phyloP scores from a whole-genome alignment of 352 stramenopile species.

The Lagenidium sp. region DNA sequence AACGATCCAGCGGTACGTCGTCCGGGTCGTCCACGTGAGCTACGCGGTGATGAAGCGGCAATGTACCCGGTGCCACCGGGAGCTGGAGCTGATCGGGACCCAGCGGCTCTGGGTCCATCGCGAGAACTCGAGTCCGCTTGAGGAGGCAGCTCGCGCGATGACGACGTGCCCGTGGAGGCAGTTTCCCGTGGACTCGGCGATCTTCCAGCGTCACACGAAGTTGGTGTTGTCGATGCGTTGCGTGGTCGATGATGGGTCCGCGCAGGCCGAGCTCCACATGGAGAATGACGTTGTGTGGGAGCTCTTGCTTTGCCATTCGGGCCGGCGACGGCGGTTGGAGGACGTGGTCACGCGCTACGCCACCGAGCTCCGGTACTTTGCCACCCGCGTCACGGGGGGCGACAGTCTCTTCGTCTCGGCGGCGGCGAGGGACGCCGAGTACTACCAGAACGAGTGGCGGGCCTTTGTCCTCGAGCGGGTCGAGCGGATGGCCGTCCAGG shows the following conservation, averaged over 20 bases:
- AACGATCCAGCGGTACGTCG: slow-evolving; percentile 42
- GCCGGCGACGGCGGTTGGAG: slow-evolving; percentile 33
- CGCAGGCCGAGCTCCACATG: slow-evolving; percentile 61
- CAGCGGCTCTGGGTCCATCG: slow-evolving; percentile 33
- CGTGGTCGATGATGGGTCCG: slow-evolving; percentile 70
- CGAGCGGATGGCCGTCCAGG: slow-evolving; percentile 9
- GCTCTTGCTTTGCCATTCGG: slow-evolving; percentile 34
- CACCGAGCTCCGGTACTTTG: slow-evolving; percentile 50
- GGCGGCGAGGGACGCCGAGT: slow-evolving; percentile 22
- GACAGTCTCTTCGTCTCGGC: slow-evolving; percentile 19
- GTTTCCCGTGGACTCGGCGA: slow-evolving; percentile 15
- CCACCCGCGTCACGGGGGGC: slow-evolving; percentile 20
- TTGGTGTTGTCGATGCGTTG: slow-evolving; percentile 42
- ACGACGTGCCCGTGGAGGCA: slow-evolving; percentile 20
- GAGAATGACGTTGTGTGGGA: slow-evolving; percentile 70
- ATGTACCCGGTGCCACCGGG: slow-evolving; percentile 42
- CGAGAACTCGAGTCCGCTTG: neutral
- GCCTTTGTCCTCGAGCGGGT: slow-evolving; percentile 29
- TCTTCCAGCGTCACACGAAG: slow-evolving; percentile 25
- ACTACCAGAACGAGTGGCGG: slow-evolving; percentile 59
- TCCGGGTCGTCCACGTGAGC: slow-evolving; percentile 61
- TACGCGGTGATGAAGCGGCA: slow-evolving; percentile 70
- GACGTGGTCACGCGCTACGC: slow-evolving; percentile 30
- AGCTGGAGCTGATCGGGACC: slow-evolving; percentile 30
- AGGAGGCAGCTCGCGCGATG: neutral